Evolutionary conservation across 768 basidiomycete species (phyloP).

Genomic region (Vishniacozyma victoriae): DNA sequence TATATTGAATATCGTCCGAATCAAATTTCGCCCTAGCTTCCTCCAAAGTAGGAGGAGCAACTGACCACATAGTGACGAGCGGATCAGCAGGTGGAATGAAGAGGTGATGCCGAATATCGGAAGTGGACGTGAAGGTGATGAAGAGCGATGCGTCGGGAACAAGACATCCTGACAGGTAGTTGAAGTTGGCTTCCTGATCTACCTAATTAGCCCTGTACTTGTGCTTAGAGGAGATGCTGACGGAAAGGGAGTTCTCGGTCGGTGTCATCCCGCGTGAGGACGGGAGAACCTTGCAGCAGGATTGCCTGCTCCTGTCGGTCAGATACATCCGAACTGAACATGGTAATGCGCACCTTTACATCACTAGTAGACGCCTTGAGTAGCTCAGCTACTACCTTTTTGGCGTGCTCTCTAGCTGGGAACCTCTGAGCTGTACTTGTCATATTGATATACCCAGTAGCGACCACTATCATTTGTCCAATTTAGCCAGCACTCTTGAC

Average conservation of each 20-base stretch:
- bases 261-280: conserved; percentile 55
- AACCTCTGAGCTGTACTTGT: neutral
- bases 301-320: conserved; percentile 8
- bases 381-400: neutral
- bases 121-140: conserved; percentile 50
- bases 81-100: conserved; percentile 73
- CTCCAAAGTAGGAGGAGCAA: conserved; percentile 66
- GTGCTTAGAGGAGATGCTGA: conserved; percentile 45
- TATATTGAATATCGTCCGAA: conserved; percentile 52
- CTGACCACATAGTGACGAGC: conserved; percentile 65
- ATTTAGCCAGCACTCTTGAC: too few relatives aligned
- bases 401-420: neutral
- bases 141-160: conserved; percentile 67
- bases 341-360: too few relatives aligned
- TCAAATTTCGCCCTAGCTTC: conserved; percentile 50
- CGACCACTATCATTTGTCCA: too few relatives aligned
- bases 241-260: conserved; percentile 72
- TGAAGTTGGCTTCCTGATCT: conserved; percentile 74
- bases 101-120: conserved; percentile 50
- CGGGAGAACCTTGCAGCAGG: conserved; percentile 28
- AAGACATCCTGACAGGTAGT: conserved; percentile 74
- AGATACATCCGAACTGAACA: neutral
- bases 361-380: too few relatives aligned
- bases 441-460: too few relatives aligned
- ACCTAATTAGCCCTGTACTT: neutral